These are phyloP conservation scores for Cutaneotrichosporon sp. DNA, from an alignment of 1,284 basidiomycete species.

Conservation along the genomic window DNA sequence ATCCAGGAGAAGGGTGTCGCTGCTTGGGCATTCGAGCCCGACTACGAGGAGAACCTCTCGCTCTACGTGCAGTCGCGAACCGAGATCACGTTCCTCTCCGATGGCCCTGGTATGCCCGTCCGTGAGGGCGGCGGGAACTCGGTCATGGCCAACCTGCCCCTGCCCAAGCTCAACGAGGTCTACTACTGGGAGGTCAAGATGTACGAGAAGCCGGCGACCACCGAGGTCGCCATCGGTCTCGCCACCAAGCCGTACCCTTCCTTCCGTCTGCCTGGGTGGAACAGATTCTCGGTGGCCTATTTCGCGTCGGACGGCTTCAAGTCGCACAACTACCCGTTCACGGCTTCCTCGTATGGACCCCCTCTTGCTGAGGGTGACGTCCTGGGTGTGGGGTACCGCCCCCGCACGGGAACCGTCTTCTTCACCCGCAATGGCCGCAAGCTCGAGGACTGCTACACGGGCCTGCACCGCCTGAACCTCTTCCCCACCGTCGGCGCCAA, in stretches of 20 bases:
- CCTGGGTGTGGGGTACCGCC: constrained; percentile 88
- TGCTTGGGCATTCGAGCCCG: constrained; percentile 95
- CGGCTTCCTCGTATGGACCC: constrained; percentile 80
- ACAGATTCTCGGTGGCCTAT: constrained; percentile 91
- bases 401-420: constrained; percentile 92
- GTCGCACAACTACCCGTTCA: constrained; percentile 96
- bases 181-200: constrained; percentile 99
- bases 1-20: constrained; percentile 98
- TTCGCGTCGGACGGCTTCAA: constrained; percentile 92
- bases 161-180: constrained; percentile 94
- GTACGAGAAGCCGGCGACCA: constrained; percentile 85
- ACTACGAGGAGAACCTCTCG: constrained; percentile 88
- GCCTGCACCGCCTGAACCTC: constrained; percentile 82
- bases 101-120: constrained; percentile 71
- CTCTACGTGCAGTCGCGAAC: constrained; percentile 89
- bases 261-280: constrained; percentile 87
- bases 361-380: constrained; percentile 90
- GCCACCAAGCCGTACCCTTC: constrained; percentile 94
- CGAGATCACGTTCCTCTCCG: constrained; percentile 92
- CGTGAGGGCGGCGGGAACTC: constrained; percentile 68
- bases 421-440: constrained; percentile 95
- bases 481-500: constrained; percentile 95
- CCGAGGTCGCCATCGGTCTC: constrained; percentile 81
- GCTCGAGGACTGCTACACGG: constrained; percentile 89
- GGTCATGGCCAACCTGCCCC: constrained; percentile 89